A percentile compares a stretch with the other conserved stretches of the same genome.
Conservation (phyloP, 1,284 basidiomycete genomes). For the Naganishia sp. region DNA sequence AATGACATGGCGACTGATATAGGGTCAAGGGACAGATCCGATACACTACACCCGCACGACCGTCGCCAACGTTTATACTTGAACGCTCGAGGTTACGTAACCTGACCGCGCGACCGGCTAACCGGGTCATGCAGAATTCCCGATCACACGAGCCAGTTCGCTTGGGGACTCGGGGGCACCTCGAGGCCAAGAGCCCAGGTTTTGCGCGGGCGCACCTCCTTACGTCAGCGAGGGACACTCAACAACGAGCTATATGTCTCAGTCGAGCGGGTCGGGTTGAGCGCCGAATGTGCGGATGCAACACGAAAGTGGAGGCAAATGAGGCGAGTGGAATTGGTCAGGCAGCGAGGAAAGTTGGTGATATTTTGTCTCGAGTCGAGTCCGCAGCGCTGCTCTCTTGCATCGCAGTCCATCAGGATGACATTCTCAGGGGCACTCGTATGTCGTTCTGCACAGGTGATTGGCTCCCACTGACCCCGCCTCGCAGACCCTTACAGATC, state of each 20-base stretch:
- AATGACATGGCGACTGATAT: constrained; percentile 5
- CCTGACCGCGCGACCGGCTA: not conserved
- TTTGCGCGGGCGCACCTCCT: too few relatives aligned
- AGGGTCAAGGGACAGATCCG: not conserved
- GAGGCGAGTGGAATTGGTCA: not conserved
- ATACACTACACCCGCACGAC: too few relatives aligned
- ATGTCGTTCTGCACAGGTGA: not conserved
- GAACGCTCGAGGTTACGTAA: not conserved
- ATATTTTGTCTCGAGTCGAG: too few relatives aligned
- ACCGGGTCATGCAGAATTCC: not conserved
- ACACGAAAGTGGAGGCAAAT: not conserved
- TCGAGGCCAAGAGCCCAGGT: too few relatives aligned
- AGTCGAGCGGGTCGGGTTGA: too few relatives aligned
- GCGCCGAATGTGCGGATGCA: too few relatives aligned
- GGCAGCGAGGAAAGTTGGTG: not conserved
- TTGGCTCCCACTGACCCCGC: not conserved
- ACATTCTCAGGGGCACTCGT: constrained; percentile 25
- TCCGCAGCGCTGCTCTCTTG: too few relatives aligned
- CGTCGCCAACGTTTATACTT: too few relatives aligned
- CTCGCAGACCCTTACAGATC: constrained; percentile 67
- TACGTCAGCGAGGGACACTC: too few relatives aligned
- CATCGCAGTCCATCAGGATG: not conserved
- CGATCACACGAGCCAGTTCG: not conserved
- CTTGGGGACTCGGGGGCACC: too few relatives aligned
- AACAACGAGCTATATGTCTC: too few relatives aligned